Evolutionary conservation across 257 asterid genomes (phyloP), one percentile per base, ranked within the genome.

Genomic region (Coffea eugenioides): DNA sequence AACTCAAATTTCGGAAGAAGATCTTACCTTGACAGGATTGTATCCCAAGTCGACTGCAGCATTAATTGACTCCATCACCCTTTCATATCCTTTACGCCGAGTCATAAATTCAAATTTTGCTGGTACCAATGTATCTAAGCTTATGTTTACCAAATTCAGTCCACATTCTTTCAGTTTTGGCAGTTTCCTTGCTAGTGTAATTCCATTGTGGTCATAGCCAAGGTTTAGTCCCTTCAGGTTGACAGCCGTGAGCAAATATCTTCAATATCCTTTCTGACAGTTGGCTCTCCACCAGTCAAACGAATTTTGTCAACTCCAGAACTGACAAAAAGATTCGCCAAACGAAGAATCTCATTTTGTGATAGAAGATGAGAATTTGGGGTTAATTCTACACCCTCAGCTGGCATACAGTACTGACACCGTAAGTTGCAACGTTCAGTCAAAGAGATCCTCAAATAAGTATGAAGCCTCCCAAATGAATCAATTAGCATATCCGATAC

Each of bases 371-470:
- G 90, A 76, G 93, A 85, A 54, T 83, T 91, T 23, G 94, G 90
- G 69, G 97, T 88, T 77, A 96, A 97, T 81, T 91, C 97, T 46
- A 89, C 91, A 57, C 99, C 99, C 83, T 96, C 99, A 70, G 94
- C 94, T 75, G 99, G 99, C 99, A 96, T 96, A 83, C 99, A 96
- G 82, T 94, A 96, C 71, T 91, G 97, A 87, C 98, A 96, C 79
- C 97, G 87, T 85, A 96, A 86, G 82, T 96, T 96, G 90, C 99
- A 96, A 18, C 98, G 97, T 77, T 96, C 98, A 0, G 97, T 91
- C 85, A 96, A 83, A 57, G 98, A 96, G 81, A 96, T 96, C 88
- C 99, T 87, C 85, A 96, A 85, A 82, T 96, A 96, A 41, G 97
- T 94, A 78, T 96, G 97, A 74, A 72, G 80, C 89, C 98, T 91